phyloP scores from a whole-genome alignment of 1,284 basidiomycete species.

The Ustanciosporium gigantosporum region DNA sequence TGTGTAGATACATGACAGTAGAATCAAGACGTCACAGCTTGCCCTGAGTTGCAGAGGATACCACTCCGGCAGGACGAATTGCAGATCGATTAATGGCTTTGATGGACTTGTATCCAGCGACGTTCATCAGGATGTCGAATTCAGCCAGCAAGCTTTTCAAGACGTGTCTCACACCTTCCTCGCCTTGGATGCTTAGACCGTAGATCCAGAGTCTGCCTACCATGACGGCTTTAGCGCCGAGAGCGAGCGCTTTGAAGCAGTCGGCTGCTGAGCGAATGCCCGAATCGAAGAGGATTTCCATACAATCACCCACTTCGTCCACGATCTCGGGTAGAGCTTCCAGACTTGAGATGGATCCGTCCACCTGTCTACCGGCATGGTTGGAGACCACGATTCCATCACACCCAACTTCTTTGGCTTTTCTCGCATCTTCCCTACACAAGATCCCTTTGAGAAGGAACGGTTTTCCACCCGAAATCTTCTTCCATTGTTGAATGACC shows the following conservation, averaged over 20 bases:
- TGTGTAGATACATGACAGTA: no score
- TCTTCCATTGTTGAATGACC: conserved; percentile 65
- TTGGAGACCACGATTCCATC: conserved; percentile 80
- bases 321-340: conserved; percentile 64
- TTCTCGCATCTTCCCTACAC: conserved; percentile 68
- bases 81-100: conserved; percentile 9
- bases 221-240: conserved; percentile 60
- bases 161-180: conserved; percentile 71
- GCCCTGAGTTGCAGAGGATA: no score
- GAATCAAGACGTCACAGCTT: no score
- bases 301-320: conserved; percentile 64
- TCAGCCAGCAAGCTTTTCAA: conserved; percentile 70
- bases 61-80: no score
- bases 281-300: conserved; percentile 77
- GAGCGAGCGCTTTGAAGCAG: conserved; percentile 70
- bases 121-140: conserved; percentile 64
- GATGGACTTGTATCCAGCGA: conserved; percentile 20
- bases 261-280: conserved; percentile 76
- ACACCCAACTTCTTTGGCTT: conserved; percentile 69
- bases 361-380: conserved; percentile 67
- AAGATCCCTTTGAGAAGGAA: conserved; percentile 66
- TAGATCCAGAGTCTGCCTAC: conserved; percentile 63
- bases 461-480: conserved; percentile 66
- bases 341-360: conserved; percentile 21
- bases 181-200: conserved; percentile 69